These are phyloP conservation scores for Trypanosoma avium DNA, from an alignment of 208 protist species.

Conservation along the genomic window DNA sequence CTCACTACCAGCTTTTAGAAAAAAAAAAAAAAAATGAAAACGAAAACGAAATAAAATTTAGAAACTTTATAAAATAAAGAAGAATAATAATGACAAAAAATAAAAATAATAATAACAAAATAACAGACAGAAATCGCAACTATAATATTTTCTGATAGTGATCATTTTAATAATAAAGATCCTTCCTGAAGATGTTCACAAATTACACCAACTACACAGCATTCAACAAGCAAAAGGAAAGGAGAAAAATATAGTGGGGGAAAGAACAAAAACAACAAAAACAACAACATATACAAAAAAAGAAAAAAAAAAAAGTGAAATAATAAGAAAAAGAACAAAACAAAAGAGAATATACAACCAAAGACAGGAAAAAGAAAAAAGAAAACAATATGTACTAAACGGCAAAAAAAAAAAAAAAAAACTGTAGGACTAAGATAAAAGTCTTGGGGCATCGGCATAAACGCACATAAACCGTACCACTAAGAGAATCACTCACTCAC, in stretches of 20 bases:
- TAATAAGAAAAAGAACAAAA: not conserved
- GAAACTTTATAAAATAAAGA: no score
- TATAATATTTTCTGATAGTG: not conserved
- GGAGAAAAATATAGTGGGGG: not conserved
- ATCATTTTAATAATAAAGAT: no score
- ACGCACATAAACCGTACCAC: not conserved
- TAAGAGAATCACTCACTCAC: no score
- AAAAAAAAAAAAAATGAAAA: no score
- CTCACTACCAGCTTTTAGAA: no score
- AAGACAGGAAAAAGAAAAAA: not conserved
- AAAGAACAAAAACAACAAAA: not conserved
- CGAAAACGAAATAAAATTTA: no score
- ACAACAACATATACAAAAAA: not conserved
- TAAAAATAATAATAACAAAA: not conserved
- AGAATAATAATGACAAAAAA: conserved; percentile 1
- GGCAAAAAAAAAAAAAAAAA: conserved; percentile 23
- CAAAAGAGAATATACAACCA: not conserved
- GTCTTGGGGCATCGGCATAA: not conserved
- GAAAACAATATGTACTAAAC: conserved; percentile 14
- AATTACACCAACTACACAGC: no score
- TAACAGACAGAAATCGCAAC: not conserved
- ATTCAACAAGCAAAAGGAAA: no score
- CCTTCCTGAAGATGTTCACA: no score
- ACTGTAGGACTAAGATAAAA: not conserved
- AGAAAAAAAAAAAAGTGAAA: not conserved